Evolutionary conservation across 352 stramenopile species (phyloP).

Genomic region (Salisapilia sapeloensis): DNA sequence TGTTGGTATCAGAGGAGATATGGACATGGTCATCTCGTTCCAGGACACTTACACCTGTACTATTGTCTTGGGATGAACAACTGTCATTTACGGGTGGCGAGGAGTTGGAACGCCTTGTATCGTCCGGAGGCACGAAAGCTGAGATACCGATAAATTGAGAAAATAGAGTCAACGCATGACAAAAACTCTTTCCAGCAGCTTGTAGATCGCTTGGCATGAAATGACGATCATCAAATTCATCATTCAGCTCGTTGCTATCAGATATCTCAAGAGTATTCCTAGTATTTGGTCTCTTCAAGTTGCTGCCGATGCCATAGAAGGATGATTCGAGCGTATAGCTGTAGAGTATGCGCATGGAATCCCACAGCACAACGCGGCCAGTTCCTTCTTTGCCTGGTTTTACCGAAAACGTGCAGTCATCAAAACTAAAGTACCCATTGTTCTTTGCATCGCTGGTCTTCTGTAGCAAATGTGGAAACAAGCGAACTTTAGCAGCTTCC

Average conservation of each 20-base stretch:
- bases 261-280: no score
- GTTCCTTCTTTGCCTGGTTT: conserved; percentile 37
- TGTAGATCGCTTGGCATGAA: conserved; percentile 42
- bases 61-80: no score
- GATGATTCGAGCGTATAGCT: conserved; percentile 69
- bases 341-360: conserved; percentile 39
- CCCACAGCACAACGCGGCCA: conserved; percentile 45
- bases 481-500: conserved; percentile 30
- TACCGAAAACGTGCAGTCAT: conserved; percentile 59
- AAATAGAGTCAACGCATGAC: conserved; percentile 36
- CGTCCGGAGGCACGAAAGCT: no score
- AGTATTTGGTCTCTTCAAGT: conserved; percentile 3
- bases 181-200: conserved; percentile 25
- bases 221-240: conserved; percentile 5
- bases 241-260: neutral
- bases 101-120: no score
- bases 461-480: conserved; percentile 54
- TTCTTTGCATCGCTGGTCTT: conserved; percentile 20
- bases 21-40: no score
- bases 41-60: no score
- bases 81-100: no score
- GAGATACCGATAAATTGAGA: conserved; percentile 32
- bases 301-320: conserved; percentile 39
- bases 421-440: conserved; percentile 43
- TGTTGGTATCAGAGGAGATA: no score